Percentiles rank a stretch among this genome's conserved stretches.
phyloP scores from a whole-genome alignment of 1,139 yeast species.

The Geotrichum histeridarum region DNA sequence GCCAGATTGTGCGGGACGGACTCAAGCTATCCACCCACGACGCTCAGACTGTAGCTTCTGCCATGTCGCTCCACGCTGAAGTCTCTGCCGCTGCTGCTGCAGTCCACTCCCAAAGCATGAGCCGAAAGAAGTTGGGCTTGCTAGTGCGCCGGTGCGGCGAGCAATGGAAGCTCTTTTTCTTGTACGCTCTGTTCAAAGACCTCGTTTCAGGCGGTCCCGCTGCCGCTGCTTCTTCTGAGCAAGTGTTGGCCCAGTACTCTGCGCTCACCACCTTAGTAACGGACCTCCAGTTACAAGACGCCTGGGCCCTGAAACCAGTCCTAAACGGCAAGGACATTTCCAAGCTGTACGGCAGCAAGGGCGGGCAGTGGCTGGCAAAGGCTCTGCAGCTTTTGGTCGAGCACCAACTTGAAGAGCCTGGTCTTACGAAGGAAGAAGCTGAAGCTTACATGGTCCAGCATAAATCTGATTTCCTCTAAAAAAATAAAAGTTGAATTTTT shows the following conservation, averaged over 20 bases:
- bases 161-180: conserved; percentile 46
- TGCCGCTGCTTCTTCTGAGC: background rate
- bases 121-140: conserved; percentile 60
- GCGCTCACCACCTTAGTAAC: conserved; percentile 24
- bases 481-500: background rate
- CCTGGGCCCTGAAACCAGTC: conserved; percentile 36
- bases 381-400: conserved; percentile 51
- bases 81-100: background rate
- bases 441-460: conserved; percentile 19
- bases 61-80: background rate
- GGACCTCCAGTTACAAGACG: conserved; percentile 28
- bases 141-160: conserved; percentile 53
- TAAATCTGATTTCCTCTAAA: conserved; percentile 11
- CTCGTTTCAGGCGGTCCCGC: conserved; percentile 9
- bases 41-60: conserved; percentile 45
- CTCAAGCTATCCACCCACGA: conserved; percentile 59
- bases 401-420: conserved; percentile 76
- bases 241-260: conserved; percentile 15
- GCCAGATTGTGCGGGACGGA: conserved; percentile 59
- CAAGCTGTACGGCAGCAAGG: conserved; percentile 48
- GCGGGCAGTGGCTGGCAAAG: conserved; percentile 79
- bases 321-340: conserved; percentile 57
- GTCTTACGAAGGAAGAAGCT: conserved; percentile 49
- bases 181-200: conserved; percentile 26
- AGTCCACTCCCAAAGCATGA: background rate